These are phyloP conservation scores for Coemansia sp. DNA, from an alignment of 192 early-diverging fungal genomes.

Conservation along the genomic window DNA sequence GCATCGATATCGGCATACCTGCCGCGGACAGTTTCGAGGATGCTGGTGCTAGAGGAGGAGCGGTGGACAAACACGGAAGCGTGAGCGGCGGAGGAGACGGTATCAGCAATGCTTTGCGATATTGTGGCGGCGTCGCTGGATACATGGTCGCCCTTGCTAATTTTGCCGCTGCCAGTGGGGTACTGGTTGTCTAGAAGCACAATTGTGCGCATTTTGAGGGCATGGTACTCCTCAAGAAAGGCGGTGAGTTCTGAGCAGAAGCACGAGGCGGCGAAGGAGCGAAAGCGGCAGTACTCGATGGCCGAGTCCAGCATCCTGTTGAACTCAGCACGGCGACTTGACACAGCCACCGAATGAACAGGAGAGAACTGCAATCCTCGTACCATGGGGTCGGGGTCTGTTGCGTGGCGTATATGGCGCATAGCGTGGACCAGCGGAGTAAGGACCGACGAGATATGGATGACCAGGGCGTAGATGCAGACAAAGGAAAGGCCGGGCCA, in stretches of 20 bases:
- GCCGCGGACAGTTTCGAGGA: slow-evolving; percentile 10
- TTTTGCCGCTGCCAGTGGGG: not conserved
- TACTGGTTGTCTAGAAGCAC: not conserved
- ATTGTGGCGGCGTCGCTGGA: not conserved
- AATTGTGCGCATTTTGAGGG: slow-evolving; percentile 19
- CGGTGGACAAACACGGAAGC: not conserved
- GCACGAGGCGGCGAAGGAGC: slow-evolving; percentile 35
- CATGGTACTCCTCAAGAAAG: slow-evolving; percentile 45
- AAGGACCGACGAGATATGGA: slow-evolving; percentile 37
- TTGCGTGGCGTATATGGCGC: slow-evolving; percentile 13
- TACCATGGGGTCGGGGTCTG: not conserved
- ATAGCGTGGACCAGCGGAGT: slow-evolving; percentile 26
- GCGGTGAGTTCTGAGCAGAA: slow-evolving; percentile 43
- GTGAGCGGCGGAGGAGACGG: not conserved
- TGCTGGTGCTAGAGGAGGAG: slow-evolving; percentile 16
- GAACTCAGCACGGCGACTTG: slow-evolving; percentile 26
- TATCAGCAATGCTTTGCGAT: slow-evolving; percentile 5
- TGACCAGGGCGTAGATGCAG: slow-evolving; percentile 29
- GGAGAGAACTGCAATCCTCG: not conserved
- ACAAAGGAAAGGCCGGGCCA: slow-evolving; percentile 37
- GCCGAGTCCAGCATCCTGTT: slow-evolving; percentile 29
- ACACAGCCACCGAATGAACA: not conserved
- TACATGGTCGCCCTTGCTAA: not conserved
- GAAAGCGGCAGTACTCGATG: slow-evolving; percentile 25
- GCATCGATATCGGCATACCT: not conserved